Conservation (phyloP, 345 rosid species). For the Boechera stricta region DNA sequence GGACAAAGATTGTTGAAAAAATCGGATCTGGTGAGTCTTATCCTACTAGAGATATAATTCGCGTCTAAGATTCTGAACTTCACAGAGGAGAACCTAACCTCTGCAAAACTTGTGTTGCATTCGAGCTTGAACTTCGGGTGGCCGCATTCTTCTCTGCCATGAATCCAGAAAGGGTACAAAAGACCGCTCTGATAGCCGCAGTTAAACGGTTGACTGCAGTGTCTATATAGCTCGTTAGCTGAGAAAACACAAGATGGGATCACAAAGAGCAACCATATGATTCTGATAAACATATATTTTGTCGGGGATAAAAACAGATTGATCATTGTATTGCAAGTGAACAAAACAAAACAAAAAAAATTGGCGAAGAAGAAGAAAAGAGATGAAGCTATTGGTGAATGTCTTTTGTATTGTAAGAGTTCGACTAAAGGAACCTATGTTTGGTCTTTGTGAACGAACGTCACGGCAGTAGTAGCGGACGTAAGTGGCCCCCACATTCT, state of each 20-base stretch:
- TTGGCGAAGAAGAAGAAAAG: background rate
- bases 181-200: conserved; percentile 26
- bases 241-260: conserved; percentile 15
- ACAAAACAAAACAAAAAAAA: background rate
- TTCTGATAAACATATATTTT: background rate
- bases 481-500: too few species aligned
- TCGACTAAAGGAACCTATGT: background rate
- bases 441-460: background rate
- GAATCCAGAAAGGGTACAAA: conserved; percentile 42
- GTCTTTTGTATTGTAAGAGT: background rate
- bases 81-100: conserved; percentile 29
- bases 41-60: background rate
- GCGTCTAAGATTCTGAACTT: conserved; percentile 41
- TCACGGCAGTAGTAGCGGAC: too few species aligned
- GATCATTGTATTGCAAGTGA: background rate
- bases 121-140: conserved; percentile 40
- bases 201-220: conserved; percentile 15
- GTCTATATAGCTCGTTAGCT: background rate
- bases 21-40: conserved; percentile 45
- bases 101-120: background rate
- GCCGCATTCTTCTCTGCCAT: conserved; percentile 41
- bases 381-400: background rate
- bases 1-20: conserved; percentile 42
- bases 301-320: background rate
- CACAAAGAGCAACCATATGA: background rate